Conservation (phyloP, 495 filamentous ascomycete genomes). For the Trypethelium eluteriae region DNA sequence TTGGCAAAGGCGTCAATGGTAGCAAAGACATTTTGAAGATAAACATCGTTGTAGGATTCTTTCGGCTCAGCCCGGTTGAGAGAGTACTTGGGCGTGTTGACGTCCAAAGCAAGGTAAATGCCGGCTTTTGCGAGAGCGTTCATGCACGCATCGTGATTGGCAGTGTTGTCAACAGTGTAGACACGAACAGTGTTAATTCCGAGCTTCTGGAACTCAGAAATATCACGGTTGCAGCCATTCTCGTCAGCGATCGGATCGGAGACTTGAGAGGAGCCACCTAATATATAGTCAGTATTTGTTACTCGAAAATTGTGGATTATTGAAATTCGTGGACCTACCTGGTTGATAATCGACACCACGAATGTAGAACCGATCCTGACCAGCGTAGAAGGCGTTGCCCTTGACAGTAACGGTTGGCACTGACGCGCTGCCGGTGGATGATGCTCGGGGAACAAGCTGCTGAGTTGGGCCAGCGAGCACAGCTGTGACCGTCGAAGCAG, state of each 20-base stretch:
- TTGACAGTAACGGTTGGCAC: conserved; percentile 39
- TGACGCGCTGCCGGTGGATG: conserved; percentile 20
- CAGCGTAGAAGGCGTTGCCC: conserved; percentile 73
- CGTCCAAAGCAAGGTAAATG: conserved; percentile 86
- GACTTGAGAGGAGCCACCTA: conserved; percentile 66
- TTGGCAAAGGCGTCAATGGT: conserved; percentile 82
- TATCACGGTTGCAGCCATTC: conserved; percentile 69
- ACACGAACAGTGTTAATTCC: conserved; percentile 88
- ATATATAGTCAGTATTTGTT: conserved; percentile 15
- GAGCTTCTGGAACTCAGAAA: conserved; percentile 72
- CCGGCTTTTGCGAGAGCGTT: conserved; percentile 37
- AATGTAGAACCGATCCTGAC: conserved; percentile 78
- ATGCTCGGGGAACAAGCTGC: conserved; percentile 22
- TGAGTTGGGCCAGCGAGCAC: conserved; percentile 24
- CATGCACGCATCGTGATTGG: conserved; percentile 59
- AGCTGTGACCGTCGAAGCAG: conserved; percentile 25
- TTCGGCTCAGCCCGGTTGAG: conserved; percentile 71
- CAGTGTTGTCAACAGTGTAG: conserved; percentile 86
- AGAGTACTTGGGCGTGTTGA: conserved; percentile 71
- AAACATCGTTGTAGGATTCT: conserved; percentile 80
- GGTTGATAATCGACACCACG: conserved; percentile 95
- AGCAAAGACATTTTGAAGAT: conserved; percentile 87
- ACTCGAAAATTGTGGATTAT: not conserved
- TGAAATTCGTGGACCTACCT: conserved; percentile 30
- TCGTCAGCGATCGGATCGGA: conserved; percentile 71